Percentiles rank a stretch among this genome's conserved stretches.
phyloP scores from a whole-genome alignment of 2,329 filamentous ascomycete genomes.

The Exophiala lecanii-corni region DNA sequence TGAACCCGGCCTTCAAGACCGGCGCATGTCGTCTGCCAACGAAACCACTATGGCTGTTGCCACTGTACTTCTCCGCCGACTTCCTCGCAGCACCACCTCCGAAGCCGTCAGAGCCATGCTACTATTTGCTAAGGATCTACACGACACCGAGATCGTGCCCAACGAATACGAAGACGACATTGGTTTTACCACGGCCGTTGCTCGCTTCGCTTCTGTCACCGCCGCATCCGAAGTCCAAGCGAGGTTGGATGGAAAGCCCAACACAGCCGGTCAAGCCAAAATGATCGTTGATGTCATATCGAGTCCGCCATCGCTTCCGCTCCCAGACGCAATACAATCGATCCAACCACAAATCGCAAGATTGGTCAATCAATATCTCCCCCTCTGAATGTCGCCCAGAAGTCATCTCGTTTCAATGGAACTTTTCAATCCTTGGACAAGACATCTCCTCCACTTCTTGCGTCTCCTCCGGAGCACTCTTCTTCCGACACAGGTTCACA shows the following conservation, averaged over 20 bases:
- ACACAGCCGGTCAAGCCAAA: slow-evolving; percentile 56
- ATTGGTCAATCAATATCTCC: slow-evolving; percentile 26
- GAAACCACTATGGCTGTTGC: slow-evolving; percentile 24
- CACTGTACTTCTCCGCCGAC: slow-evolving; percentile 54
- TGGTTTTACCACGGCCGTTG: slow-evolving; percentile 54
- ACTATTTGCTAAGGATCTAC: slow-evolving; percentile 60
- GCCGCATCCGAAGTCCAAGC: slow-evolving; percentile 57
- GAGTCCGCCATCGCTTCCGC: slow-evolving; percentile 35
- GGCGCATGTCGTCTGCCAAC: slow-evolving; percentile 26
- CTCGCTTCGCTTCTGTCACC: slow-evolving; percentile 52
- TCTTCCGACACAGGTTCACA: slow-evolving; percentile 46
- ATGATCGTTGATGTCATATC: slow-evolving; percentile 52
- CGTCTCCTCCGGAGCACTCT: slow-evolving; percentile 47
- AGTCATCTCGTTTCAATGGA: slow-evolving; percentile 57
- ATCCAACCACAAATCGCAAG: slow-evolving; percentile 43
- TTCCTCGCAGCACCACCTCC: slow-evolving; percentile 54
- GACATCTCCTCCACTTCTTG: slow-evolving; percentile 45
- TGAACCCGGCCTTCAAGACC: slow-evolving; percentile 19
- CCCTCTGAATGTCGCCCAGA: slow-evolving; percentile 39
- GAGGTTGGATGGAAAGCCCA: slow-evolving; percentile 58
- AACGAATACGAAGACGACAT: slow-evolving; percentile 53
- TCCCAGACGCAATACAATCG: slow-evolving; percentile 49
- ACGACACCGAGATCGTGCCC: slow-evolving; percentile 55
- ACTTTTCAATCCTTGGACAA: slow-evolving; percentile 58
- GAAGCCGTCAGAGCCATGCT: slow-evolving; percentile 60